These are phyloP conservation scores for Ambrosiella cleistominuta DNA, from an alignment of 2,329 filamentous ascomycete genomes.

Conservation along the genomic window DNA sequence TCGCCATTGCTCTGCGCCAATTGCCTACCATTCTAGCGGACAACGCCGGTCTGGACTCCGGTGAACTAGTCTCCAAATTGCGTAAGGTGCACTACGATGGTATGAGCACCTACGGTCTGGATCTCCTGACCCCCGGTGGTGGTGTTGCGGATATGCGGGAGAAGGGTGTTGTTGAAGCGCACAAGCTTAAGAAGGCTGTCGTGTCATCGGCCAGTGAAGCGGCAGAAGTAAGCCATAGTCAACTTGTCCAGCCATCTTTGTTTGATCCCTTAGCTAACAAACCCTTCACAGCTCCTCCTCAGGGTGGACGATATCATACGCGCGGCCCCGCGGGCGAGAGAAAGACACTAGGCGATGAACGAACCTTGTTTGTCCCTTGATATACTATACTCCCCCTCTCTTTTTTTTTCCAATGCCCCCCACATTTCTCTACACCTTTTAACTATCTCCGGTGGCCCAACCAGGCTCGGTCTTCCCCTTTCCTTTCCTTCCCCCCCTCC, in stretches of 20 bases:
- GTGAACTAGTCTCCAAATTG: constrained; percentile 78
- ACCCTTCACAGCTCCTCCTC: constrained; percentile 52
- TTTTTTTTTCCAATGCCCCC: background rate
- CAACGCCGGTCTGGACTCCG: constrained; percentile 91
- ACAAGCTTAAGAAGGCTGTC: constrained; percentile 97
- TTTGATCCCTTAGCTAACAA: constrained; percentile 15
- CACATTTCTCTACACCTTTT: background rate
- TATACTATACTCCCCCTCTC: constrained; percentile 2
- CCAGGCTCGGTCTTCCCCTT: background rate
- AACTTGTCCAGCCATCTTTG: background rate
- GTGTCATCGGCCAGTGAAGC: constrained; percentile 93
- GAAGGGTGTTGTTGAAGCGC: constrained; percentile 87
- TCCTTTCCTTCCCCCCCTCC: background rate
- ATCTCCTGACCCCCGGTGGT: constrained; percentile 74
- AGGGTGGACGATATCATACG: constrained; percentile 97
- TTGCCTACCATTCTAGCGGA: constrained; percentile 92
- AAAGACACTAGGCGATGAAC: constrained; percentile 40
- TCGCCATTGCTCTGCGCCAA: constrained; percentile 76
- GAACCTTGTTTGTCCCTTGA: background rate
- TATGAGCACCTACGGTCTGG: constrained; percentile 78
- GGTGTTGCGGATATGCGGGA: constrained; percentile 94
- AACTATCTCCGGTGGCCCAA: background rate
- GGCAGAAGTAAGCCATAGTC: constrained; percentile 54
- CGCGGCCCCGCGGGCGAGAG: constrained; percentile 67
- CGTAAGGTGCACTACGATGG: constrained; percentile 91